phyloP scores from a whole-genome alignment of 2,329 filamentous ascomycete genomes.

The Colletotrichum sp. region DNA sequence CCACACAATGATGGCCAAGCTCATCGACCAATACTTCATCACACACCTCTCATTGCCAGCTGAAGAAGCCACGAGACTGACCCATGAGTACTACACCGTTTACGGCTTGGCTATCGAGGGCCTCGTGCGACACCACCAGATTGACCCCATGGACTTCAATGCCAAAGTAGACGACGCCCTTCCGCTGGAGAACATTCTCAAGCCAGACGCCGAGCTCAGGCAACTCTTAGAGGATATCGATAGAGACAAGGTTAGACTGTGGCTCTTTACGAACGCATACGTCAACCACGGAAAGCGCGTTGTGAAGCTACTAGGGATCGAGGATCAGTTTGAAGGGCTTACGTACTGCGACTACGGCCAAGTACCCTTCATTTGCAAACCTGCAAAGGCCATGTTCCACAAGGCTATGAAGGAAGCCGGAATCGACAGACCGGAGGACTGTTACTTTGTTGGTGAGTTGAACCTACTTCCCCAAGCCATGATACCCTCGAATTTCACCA shows the following conservation, averaged over 20 bases:
- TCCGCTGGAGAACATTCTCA: constrained; percentile 85
- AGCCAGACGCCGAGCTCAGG: constrained; percentile 76
- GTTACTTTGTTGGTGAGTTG: constrained; percentile 87
- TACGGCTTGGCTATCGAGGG: constrained; percentile 97
- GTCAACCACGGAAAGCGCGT: constrained; percentile 85
- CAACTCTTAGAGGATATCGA: constrained; percentile 83
- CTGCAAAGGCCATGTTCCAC: constrained; percentile 78
- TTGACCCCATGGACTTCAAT: constrained; percentile 95
- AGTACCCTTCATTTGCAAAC: constrained; percentile 84
- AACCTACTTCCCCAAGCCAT: no score
- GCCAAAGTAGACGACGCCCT: constrained; percentile 92
- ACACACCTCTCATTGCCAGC: constrained; percentile 76
- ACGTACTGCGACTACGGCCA: constrained; percentile 91
- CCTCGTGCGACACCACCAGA: constrained; percentile 90
- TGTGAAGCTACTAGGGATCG: constrained; percentile 79
- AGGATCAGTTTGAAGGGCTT: constrained; percentile 91
- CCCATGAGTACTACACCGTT: constrained; percentile 90
- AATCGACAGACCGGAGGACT: constrained; percentile 69
- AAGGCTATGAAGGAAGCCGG: constrained; percentile 90
- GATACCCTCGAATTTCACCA: neutral
- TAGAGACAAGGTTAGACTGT: constrained; percentile 81
- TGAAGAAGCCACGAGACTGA: constrained; percentile 81
- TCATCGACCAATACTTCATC: constrained; percentile 72
- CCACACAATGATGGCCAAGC: constrained; percentile 83
- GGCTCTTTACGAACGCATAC: constrained; percentile 98